Conservation (phyloP, 2,329 filamentous ascomycete genomes). For the Pseudogymnoascus sp. region DNA sequence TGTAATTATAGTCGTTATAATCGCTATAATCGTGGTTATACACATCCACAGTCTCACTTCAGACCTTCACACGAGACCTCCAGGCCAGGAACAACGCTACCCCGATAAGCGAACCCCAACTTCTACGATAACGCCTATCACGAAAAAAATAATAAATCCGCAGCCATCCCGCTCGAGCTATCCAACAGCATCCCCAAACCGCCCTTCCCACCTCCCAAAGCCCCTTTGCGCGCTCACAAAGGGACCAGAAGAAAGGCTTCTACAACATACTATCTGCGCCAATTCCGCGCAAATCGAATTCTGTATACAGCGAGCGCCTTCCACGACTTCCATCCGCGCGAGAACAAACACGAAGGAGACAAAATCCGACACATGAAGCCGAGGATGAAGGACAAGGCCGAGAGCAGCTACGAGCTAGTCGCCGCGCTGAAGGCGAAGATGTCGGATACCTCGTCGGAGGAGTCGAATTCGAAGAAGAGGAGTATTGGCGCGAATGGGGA, state of each 20-base stretch:
- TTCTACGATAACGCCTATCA: not conserved
- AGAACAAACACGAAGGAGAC: not conserved
- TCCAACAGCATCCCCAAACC: not conserved
- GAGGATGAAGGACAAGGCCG: not conserved
- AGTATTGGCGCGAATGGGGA: not conserved
- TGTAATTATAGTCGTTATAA: too few relatives aligned
- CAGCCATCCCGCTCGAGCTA: not conserved
- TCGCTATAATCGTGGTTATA: too few relatives aligned
- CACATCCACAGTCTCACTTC: too few relatives aligned
- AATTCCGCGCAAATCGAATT: not conserved
- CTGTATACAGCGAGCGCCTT: not conserved
- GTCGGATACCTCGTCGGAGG: not conserved
- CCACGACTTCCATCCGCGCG: not conserved
- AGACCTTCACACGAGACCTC: too few relatives aligned
- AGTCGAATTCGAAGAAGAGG: not conserved
- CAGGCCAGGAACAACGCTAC: not conserved
- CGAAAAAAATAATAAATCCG: not conserved
- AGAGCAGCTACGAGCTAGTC: not conserved
- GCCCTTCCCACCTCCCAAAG: not conserved
- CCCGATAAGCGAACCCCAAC: slow-evolving; percentile 2
- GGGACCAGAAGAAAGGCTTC: not conserved
- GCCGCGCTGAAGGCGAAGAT: not conserved
- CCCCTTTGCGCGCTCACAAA: not conserved
- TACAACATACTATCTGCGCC: not conserved
- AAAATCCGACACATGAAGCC: not conserved